Base-by-base conservation (phyloP, 257 asterid genomes). In the Jacaranda copaia region DNA sequence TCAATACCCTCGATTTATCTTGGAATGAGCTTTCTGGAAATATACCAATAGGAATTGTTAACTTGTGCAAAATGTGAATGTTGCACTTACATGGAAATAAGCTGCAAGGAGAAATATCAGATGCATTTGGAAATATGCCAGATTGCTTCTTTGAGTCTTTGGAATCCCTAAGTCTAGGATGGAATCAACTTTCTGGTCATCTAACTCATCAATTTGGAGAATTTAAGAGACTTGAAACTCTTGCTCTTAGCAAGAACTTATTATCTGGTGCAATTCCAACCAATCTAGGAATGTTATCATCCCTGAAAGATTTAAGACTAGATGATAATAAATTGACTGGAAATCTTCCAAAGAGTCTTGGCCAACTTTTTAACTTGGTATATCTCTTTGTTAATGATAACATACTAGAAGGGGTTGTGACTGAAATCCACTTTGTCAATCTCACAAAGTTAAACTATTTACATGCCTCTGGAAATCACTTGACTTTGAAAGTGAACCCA, bases 301-400 rank as follows among this genome's bases (percentile, higher is more conserved):
- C 73, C 43, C 51, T 85, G 71, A 3, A 20, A 42, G 0, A 5
- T 0, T 0, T 87, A 35, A 0, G 0, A 0, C 40, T 85, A 40
- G 0, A 14, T 1, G 8, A 1, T 6, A 88, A 85, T 81, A 48
- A 81, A 38, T 61, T 88, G 18, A 82, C 43, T 16, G 90, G 92
- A 53, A 81, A 71, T 62, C 75, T 88, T 15, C 85, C 88, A 5
- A 49, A 72, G 72, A 80, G 79, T 74, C 15, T 86, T 8, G 90
- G 87, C 8, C 69, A 67, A 18, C 84, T 86, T 61, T 0, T 8
- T 0, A 84, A 49, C 46, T 51, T 86, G 5, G 14, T 15, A 13
- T 0, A 0, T 16, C 6, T 79, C 13, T 1, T 1, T 4, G 1
- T 80, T 4, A 0, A 0, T 0, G 7, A 19, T 38, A 81, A 84